Evolutionary conservation across 2,329 filamentous ascomycete genomes (phyloP).

Genomic region (Arachnomyces sp.): DNA sequence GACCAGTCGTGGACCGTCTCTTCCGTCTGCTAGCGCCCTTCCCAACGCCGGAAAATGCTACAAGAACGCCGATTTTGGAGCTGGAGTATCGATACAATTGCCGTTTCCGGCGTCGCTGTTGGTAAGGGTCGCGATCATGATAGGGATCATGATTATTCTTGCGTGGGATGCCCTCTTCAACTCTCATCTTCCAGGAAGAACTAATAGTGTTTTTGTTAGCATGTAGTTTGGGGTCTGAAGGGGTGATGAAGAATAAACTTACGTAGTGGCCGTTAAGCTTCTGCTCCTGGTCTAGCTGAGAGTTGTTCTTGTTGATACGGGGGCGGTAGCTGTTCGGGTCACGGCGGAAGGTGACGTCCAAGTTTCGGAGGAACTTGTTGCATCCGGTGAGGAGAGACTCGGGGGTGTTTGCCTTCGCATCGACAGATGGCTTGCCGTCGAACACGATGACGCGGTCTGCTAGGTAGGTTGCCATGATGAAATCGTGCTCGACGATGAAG

Average conservation of each 20-base stretch:
- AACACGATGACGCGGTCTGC: constrained; percentile 98
- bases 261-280: constrained; percentile 88
- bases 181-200: constrained; percentile 92
- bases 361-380: constrained; percentile 91
- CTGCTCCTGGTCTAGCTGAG: constrained; percentile 96
- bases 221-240: neutral
- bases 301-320: constrained; percentile 95
- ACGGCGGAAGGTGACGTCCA: constrained; percentile 97
- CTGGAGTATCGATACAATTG: constrained; percentile 15
- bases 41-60: constrained; percentile 37
- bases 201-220: constrained; percentile 32
- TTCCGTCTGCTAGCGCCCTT: constrained; percentile 26
- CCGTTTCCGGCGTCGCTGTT: constrained; percentile 20
- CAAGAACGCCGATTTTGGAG: constrained; percentile 25
- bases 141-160: constrained; percentile 31
- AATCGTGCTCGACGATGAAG: constrained; percentile 99
- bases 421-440: constrained; percentile 81
- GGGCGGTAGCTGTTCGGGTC: constrained; percentile 93
- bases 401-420: constrained; percentile 79
- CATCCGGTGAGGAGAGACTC: constrained; percentile 91
- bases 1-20: constrained; percentile 22
- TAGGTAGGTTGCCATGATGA: constrained; percentile 84
- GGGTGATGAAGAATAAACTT: constrained; percentile 34
- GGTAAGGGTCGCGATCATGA: constrained; percentile 29
- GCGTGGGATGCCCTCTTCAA: constrained; percentile 55